Evolutionary conservation across 2,329 filamentous ascomycete species (phyloP), one percentile per base, ranked within the genome.

Genomic region (Exophiala calicioides): DNA sequence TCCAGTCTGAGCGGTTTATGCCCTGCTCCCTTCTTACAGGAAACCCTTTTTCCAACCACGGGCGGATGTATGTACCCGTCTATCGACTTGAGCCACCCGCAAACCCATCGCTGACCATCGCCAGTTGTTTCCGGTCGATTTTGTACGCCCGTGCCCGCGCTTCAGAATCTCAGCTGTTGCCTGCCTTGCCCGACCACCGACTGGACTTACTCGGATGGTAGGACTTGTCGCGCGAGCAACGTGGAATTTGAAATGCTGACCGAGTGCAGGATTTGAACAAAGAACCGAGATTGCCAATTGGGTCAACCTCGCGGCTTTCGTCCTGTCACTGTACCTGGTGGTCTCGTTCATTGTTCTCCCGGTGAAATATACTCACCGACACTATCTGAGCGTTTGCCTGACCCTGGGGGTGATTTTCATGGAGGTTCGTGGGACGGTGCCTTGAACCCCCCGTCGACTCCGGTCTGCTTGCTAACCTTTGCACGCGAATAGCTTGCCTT

Each of bases 371-470:
- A 96, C 93, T 5, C 82, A 89, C 62, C 83, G 90, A 42, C 93
- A 98, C 66, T 97, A 97, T 62, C 75, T 98, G 27, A 96, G 88
- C 63, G 85, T 96, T 55, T 93, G 89, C 65, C 74, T 97, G 40
- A 86, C 88, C 4, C 68, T 87, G 33, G 87, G 81, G 3, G 81
- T 91, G 30, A 71, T 85, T 31, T 74, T 91, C 47, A 87, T 97
- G 78, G 86, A 86, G 65, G 87, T 90, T 71, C 74, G 86, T 75
- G 13, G 32, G 29, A 20, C n/a, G n/a, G n/a, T n/a, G 38, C 12
- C 32, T 21, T 26, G 10, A 37, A 23, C 13, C n/a, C 32, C n/a
- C 16, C 10, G 7, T 16, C 18, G 19, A 21, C 23, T 7, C 29
- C 12, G 16, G 8, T n/a, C 10, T 27, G 2, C 18, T 24, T 18